Evolutionary conservation across 257 asterid genomes (phyloP), one percentile per base, ranked within the genome.

Genomic region (Lantana camara): DNA sequence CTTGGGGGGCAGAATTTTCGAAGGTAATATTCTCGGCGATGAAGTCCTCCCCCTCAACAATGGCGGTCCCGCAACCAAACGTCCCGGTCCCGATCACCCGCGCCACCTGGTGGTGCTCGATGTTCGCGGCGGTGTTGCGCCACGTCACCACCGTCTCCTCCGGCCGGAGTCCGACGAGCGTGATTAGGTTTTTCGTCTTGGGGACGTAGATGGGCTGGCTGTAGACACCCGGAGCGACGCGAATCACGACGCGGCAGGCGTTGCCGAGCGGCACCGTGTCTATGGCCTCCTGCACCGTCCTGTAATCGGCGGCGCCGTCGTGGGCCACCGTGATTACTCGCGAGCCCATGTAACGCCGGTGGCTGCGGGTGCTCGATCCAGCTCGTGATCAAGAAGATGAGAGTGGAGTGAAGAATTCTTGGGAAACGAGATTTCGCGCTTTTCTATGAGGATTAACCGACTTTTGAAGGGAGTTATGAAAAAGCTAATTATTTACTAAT

Each of bases 41-140:
- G 62, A 94, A 94, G 60, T 94, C 99, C 79, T 94, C 97, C 35
- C 99, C 99, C 77, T 94, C 99, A 5, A 94, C 88, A 57, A 90
- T 94, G 21, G 55, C 60, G 57, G 74, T 88, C 34, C 97, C 99
- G 71, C 97, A 90, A n/a, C 97, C 99, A 68, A 94, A 94, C 4
- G 99, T 94, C 38, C 99, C 99, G 0, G 95, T 94, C 7, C 99
- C 99, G 66, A 93, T 93, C 56, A 90, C 79, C 54, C 96, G 85
- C 64, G 92, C 69, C 73, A 84, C 80, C 96, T 94, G 97, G 68
- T 88, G 99, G 75, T 94, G 99, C 9, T 87, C 82, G 80, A 90
- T 93, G 23, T 71, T 66, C 22, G 89, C 2, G 68, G 95, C 97
- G 34, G 95, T 85, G 82, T 93, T 93, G 69, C 81, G 13, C 90